Evolutionary conservation across 1,284 basidiomycete species (phyloP), one percentile per base, ranked within the genome.

Genomic region (Apiotrichum veenhuisii): DNA sequence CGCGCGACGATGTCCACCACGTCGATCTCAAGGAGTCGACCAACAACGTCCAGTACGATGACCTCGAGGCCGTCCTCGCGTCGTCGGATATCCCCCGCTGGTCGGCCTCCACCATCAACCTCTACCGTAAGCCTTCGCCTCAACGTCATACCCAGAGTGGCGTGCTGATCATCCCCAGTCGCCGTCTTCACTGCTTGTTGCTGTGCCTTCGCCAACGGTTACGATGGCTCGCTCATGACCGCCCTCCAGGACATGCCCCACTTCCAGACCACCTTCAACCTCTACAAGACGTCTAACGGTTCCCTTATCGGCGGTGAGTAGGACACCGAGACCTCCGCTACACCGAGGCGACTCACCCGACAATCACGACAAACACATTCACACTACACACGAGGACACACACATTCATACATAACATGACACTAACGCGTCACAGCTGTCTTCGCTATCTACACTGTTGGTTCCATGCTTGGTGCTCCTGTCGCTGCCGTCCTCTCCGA

Each of bases 131-230:
- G 66, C 48, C 15, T 10, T 12, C 20, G 18, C 43, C 11, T 9
- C 3, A 17, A 15, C 26, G 26, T 10, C n/a, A 25, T 22, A 23
- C 20, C 23, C 11, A n/a, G 18, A 18, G 15, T 9, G 9, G 25
- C 44, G 36, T 26, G 36, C 50, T 42, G 20, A 37, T 34, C 15
- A 36, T 38, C 15, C 20, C 12, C 46, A 68, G 67, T 65, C 43
- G 43, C 61, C 17, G 59, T 70, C 51, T 68, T 70, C 52, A 54
- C 62, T 18, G 56, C 68, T 0, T 65, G 63, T 53, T 68, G 66
- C 52, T 70, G 68, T 42, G 62, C 68, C 36, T 70, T 64, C 38
- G 68, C 68, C n/a, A 70, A 70, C 49, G 68, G 68, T 18, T 70
- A 70, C 45, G 68, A 68, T 52, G 65, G 64, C 2, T 55, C 52